Percentiles rank a stretch among this genome's conserved stretches.
Evolutionary conservation across 306 rosid species (phyloP).

Genomic region (Cicer judaicum): DNA sequence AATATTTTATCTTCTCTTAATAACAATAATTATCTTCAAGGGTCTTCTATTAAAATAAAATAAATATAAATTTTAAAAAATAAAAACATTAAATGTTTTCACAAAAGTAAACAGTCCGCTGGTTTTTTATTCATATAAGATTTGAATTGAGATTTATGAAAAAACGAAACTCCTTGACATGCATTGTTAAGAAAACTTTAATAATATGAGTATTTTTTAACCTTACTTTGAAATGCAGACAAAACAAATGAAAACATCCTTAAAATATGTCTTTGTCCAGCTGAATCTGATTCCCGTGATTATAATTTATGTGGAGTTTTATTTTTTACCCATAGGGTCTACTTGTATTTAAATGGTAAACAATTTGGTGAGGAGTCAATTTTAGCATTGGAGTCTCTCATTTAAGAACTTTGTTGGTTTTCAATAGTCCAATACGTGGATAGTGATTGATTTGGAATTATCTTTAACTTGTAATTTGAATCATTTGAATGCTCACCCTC

Average conservation of each 20-base stretch:
- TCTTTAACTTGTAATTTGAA: constrained; percentile 1
- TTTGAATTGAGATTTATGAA: too few relatives aligned
- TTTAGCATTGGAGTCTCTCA: constrained; percentile 25
- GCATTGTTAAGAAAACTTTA: too few relatives aligned
- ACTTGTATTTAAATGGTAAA: not conserved
- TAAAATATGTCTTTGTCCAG: constrained; percentile 21
- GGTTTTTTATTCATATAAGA: too few relatives aligned
- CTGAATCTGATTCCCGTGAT: constrained; percentile 19
- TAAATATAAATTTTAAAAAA: too few relatives aligned
- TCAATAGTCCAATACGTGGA: constrained; percentile 33
- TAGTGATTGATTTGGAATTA: constrained; percentile 32
- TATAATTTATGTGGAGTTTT: not conserved
- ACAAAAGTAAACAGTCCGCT: too few relatives aligned
- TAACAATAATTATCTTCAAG: too few relatives aligned
- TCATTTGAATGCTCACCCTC: constrained; percentile 12
- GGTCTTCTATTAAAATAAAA: too few relatives aligned
- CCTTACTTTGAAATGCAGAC: too few relatives aligned
- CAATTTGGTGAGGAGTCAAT: constrained; percentile 25
- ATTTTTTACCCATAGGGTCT: not conserved
- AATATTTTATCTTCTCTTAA: too few relatives aligned
- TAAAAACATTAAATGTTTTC: too few relatives aligned
- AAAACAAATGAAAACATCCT: not conserved
- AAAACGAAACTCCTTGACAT: too few relatives aligned
- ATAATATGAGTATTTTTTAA: too few relatives aligned
- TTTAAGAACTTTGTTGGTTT: not conserved